A percentile compares a stretch with the other conserved stretches of the same genome.
phyloP scores from a whole-genome alignment of 495 filamentous ascomycete genomes.

The Pyrenopolyporus hunteri region DNA sequence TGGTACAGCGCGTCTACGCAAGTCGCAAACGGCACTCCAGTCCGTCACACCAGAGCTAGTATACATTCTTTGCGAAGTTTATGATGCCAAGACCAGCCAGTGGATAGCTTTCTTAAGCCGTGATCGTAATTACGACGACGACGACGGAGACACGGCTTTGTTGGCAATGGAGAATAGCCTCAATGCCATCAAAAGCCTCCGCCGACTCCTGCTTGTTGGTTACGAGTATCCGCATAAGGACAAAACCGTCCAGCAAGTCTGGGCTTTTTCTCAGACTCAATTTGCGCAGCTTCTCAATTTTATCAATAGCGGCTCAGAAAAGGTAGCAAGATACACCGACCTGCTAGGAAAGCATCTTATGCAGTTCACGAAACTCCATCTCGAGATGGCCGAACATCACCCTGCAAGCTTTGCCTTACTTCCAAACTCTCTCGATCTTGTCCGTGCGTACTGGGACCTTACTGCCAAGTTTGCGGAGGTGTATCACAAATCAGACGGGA shows the following conservation, averaged over 20 bases:
- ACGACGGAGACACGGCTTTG: slow-evolving; percentile 65
- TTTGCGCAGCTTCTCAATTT: slow-evolving; percentile 70
- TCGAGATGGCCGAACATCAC: slow-evolving; percentile 77
- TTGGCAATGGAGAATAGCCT: slow-evolving; percentile 75
- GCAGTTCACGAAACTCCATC: slow-evolving; percentile 89
- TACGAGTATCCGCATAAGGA: slow-evolving; percentile 85
- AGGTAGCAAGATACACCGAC: slow-evolving; percentile 52
- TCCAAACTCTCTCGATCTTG: slow-evolving; percentile 75
- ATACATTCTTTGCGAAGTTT: slow-evolving; percentile 75
- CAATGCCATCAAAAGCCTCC: slow-evolving; percentile 75
- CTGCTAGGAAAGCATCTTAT: slow-evolving; percentile 82
- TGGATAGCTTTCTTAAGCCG: slow-evolving; percentile 69
- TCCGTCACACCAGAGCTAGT: slow-evolving; percentile 80
- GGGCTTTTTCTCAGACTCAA: slow-evolving; percentile 72
- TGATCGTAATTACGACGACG: slow-evolving; percentile 50
- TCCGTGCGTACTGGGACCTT: slow-evolving; percentile 82
- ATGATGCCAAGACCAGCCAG: slow-evolving; percentile 70
- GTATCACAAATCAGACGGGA: slow-evolving; percentile 60
- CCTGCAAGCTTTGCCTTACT: slow-evolving; percentile 81
- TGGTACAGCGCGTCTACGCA: slow-evolving; percentile 73
- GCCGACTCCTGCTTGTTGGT: slow-evolving; percentile 78
- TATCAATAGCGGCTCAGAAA: slow-evolving; percentile 54
- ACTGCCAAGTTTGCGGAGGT: slow-evolving; percentile 75
- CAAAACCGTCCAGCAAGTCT: slow-evolving; percentile 74
- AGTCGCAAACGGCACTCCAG: slow-evolving; percentile 73